Base-by-base conservation (phyloP, 179 eudicot genomes). In the Sideroxylon spinosum region DNA sequence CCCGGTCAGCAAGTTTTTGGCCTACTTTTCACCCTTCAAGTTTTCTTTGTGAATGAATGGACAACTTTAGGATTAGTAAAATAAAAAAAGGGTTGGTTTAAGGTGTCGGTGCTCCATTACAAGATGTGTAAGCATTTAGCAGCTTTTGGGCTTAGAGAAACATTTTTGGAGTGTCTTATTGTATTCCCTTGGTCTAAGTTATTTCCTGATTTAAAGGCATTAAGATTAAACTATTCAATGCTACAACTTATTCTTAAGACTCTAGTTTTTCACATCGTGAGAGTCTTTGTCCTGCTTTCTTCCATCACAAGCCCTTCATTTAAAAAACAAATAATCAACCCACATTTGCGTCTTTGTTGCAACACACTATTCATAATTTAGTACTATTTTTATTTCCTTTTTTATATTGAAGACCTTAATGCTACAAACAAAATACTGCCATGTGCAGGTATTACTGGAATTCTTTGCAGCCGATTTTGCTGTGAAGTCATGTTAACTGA, bases 401-500 rank as follows among this genome's bases (percentile, higher is more conserved):
- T 29, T 7, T 50, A 28, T 37, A 37, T 37, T 37, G 3, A 37
- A 32, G 16, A 29, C 67, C 8, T 8, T 62, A 10, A 1, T 29
- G 48, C 8, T n/a, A 50, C 60, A 20, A 13, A 49, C 52, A n/a
- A 14, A n/a, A n/a, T 32, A 16, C 13, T 77, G 17, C 7, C 49
- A 20, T 55, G 61, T 68, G 77, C 88, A 94, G 97, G 98, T 71
- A 74, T 95, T 62, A 95, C 97, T 50, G 98, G 97, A 76, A 80
- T 95, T 56, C 90, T 95, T 14, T 93, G 95, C 81, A 84, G 92
- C 83, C 88, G 92, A 86, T 95, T 88, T 84, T 95, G 97, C 83
- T 81, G 79, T 60, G 82, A 87, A 82, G 87, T 91, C 25, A 86
- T 95, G 23, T 29, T 95, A 82, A 95, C 98, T 17, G 98, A 95